Base-by-base conservation (phyloP, 2,329 filamentous ascomycete genomes). In the Fusarium cicatricum region DNA sequence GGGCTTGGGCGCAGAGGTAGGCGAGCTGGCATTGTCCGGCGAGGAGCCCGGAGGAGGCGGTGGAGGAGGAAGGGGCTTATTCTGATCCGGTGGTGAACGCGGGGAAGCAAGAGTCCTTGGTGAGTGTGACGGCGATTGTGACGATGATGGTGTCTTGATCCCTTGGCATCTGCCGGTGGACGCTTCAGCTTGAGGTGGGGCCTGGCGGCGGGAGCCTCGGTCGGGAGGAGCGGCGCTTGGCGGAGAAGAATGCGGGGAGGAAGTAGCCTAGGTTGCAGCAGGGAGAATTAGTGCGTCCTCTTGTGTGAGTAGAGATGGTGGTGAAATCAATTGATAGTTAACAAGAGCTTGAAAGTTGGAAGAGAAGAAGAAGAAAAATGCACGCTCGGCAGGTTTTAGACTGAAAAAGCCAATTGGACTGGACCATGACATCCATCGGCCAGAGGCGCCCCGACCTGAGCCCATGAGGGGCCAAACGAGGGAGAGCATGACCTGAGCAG, bases 41-140 rank as follows among this genome's bases (percentile, higher is more conserved):
- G 75, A 70, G 52, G 74, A 72, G 62, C 75, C 71, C 57, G 80
- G 77, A 62, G 34, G 75, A 72, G 58, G 83, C 28, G 67, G 83
- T 46, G 82, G 80, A 39, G 78, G 82, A 34, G 84, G 84, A 44
- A 86, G 75, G 40, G 83, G 83, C 71, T 86, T 86, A 70, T 85
- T 84, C 52, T 78, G 73, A 65, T 84, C 78, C 64, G 77, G 64
- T 44, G 75, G 73, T 42, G 75, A 75, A 62, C 74, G 74, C 55
- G 72, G 74, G 68, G 68, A 69, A 70, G 56, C 41, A 40, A 65
- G 64, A 47, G 65, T 42, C 56, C 61, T 52, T 46, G 51, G 63
- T 47, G 61, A 61, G 49, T 64, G 65, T 64, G 65, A 66, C 48
- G 63, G 63, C 47, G 65, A 68, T 31, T 63, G 55, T 54, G 54